phyloP scores from a whole-genome alignment of 257 asterid species.

The Solanum megistacrolobum region DNA sequence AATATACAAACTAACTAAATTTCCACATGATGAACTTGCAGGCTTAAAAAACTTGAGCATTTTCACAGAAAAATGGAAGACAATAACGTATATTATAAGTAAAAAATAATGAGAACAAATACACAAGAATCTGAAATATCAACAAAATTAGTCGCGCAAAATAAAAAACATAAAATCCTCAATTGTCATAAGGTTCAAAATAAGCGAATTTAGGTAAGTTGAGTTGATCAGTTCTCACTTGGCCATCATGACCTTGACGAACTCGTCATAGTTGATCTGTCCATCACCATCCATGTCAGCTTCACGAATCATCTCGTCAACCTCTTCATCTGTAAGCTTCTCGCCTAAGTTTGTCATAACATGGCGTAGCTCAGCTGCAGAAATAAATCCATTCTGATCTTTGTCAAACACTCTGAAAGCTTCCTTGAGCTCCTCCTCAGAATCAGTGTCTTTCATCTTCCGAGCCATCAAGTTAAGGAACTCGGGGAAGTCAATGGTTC shows the following conservation, averaged over 20 bases:
- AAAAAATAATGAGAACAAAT: neutral
- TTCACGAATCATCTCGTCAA: neutral
- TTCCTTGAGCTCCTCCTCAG: neutral
- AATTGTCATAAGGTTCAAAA: constrained; percentile 13
- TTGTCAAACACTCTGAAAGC: neutral
- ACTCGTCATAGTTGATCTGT: neutral
- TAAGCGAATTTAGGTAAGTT: neutral
- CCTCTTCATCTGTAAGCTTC: neutral
- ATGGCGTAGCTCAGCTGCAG: neutral
- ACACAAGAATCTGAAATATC: neutral
- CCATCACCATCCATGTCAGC: neutral
- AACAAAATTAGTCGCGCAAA: constrained; percentile 6
- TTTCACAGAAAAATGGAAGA: neutral
- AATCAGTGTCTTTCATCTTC: neutral
- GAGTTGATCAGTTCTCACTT: constrained; percentile 26
- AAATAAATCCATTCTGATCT: neutral
- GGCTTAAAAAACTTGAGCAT: neutral
- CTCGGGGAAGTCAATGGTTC: neutral
- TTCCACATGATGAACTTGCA: neutral
- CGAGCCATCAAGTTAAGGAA: neutral
- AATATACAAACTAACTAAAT: neutral
- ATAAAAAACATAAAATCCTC: constrained; percentile 1
- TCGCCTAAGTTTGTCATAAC: neutral
- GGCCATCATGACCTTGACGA: constrained; percentile 1
- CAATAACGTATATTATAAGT: neutral